Evolutionary conservation across 2,329 filamentous ascomycete genomes (phyloP), one percentile per base, ranked within the genome.

Genomic region (Cytospora leucostoma): DNA sequence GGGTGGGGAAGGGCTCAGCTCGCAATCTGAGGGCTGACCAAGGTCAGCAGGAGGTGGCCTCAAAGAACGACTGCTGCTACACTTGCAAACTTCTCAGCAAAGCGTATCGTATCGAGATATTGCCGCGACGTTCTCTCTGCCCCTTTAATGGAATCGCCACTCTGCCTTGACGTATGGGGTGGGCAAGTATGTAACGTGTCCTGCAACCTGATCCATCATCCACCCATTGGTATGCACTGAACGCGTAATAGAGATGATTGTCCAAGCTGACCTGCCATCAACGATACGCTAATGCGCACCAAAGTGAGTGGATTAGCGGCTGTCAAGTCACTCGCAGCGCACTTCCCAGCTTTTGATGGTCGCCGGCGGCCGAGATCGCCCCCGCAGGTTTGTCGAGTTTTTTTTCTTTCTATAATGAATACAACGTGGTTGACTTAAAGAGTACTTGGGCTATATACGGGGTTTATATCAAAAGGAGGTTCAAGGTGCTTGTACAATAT

Each of bases 181-280:
- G 6, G n/a, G 8, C 19, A 21, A 47, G 44, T 47, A 61, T 44
- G 51, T 61, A 61, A 61, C 59, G 59, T 61, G 51, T 61, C 51
- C 54, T 38, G 27, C 51, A 44, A 33, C 38, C n/a, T 51, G 11
- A 21, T 27, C 27, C 27, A 27, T 27, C 27, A 27, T 27, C 27
- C 27, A 12, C 4, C n/a, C n/a, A 12, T 21, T 47, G 8, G 44
- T 4, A 47, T 21, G 8, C 50, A 32, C 12, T 55, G 51, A 50
- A 50, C 51, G 51, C 33, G 51, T 51, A 34, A 55, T 27, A 33
- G 13, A 35, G 37, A 47, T 47, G n/a, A 38, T 38, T 54, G 55
- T 27, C 58, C 44, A 47, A 12, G 8, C 44, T 47, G 58, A 49
- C n/a, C 33, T 61, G 40, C 38, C 58, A 34, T 61, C 59, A 55